Conservation (phyloP, 129 eudicot species). For the Escallonia rubra region DNA sequence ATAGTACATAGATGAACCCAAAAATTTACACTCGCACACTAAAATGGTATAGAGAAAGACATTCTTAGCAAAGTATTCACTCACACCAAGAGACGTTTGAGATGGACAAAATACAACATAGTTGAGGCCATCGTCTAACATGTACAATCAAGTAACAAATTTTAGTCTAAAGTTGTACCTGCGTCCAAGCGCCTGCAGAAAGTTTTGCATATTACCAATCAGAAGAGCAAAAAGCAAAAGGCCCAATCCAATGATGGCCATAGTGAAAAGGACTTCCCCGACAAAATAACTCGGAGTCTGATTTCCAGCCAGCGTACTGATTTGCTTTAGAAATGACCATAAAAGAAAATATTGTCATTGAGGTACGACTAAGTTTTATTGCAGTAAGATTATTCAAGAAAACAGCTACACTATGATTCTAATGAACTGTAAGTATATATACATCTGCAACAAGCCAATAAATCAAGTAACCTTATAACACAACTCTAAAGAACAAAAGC, state of each 20-base stretch:
- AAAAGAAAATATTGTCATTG: conserved; percentile 3
- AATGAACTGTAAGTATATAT: too few relatives aligned
- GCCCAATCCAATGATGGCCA: conserved; percentile 73
- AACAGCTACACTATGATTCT: neutral
- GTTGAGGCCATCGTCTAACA: neutral
- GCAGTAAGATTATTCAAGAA: neutral
- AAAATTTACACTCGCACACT: too few relatives aligned
- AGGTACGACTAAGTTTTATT: neutral
- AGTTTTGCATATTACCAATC: conserved; percentile 94
- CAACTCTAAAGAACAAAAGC: too few relatives aligned
- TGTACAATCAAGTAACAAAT: neutral
- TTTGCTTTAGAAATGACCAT: conserved; percentile 52
- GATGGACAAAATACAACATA: neutral
- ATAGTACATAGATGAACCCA: too few relatives aligned
- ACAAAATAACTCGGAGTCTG: conserved; percentile 68
- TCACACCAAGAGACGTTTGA: too few relatives aligned
- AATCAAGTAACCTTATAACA: too few relatives aligned
- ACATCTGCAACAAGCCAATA: too few relatives aligned
- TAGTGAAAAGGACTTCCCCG: conserved; percentile 88
- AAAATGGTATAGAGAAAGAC: too few relatives aligned
- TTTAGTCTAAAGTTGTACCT: conserved; percentile 29
- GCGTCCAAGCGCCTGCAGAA: conserved; percentile 83
- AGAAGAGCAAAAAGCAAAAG: conserved; percentile 83
- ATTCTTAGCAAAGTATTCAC: too few relatives aligned
- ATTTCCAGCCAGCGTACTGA: conserved; percentile 91